These are phyloP conservation scores for Colletotrichum sp. DNA, from an alignment of 2,329 filamentous ascomycete genomes.

Conservation along the genomic window DNA sequence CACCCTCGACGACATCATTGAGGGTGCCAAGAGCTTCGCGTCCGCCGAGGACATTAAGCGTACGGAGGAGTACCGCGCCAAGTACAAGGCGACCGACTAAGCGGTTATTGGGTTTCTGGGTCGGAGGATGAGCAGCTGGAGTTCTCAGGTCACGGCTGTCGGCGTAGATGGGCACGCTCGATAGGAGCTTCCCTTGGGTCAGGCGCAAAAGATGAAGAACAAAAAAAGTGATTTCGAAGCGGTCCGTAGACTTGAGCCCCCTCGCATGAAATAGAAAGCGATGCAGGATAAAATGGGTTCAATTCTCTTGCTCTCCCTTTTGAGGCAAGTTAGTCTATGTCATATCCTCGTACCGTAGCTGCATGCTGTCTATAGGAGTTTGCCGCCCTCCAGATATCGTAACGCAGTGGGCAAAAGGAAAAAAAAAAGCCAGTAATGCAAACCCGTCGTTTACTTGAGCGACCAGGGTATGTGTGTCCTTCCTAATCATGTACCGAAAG, in stretches of 20 bases:
- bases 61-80: slow-evolving; percentile 75
- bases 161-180: neutral
- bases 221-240: slow-evolving; percentile 15
- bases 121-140: neutral
- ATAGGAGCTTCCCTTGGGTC: neutral
- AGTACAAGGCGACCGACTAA: slow-evolving; percentile 66
- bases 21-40: slow-evolving; percentile 66
- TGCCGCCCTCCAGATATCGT: neutral
- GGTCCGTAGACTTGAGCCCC: neutral
- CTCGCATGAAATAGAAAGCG: neutral
- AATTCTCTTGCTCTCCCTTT: neutral
- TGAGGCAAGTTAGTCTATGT: slow-evolving; percentile 4
- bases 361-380: neutral
- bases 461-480: neutral
- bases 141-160: neutral
- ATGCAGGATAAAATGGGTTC: neutral
- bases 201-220: neutral
- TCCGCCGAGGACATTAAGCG: slow-evolving; percentile 66
- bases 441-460: neutral
- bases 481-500: neutral
- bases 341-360: neutral
- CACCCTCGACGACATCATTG: slow-evolving; percentile 83
- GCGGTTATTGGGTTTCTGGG: neutral
- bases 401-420: neutral
- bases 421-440: neutral